Base-by-base conservation (phyloP, 495 filamentous ascomycete genomes). In the Penicillium coffeae region DNA sequence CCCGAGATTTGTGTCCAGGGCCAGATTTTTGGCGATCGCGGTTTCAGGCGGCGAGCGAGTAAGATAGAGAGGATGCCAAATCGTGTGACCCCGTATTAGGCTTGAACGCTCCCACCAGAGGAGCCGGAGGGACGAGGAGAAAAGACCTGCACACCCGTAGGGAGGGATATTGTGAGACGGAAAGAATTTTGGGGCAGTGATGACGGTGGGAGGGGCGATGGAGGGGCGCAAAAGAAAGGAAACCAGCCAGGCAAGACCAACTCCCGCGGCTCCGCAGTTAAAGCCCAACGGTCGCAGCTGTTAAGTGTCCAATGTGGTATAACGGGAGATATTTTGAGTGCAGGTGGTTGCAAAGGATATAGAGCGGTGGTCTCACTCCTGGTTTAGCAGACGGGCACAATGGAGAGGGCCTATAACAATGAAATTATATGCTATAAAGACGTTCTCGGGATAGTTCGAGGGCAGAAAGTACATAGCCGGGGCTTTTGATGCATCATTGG, bases 1-100 rank as follows among this genome's bases (percentile, higher is more conserved):
- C 68, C 70, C 66, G 53, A 63, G 61, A 54, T 66, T 59, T 38
- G 63, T 65, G 59, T 68, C 67, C 64, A 62, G 62, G 69, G 71
- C 72, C 72, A 75, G 69, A 58, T 61, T 75, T 75, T 56, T 68
- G 40, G 35, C 38, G 45, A 52, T 56, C 57, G 56, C 59, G 58
- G 50, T 44, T 58, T 50, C 47, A 48, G 61, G 44, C 55, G 60
- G 52, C 55, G 51, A 55, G 32, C n/a, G 41, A 51, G 41, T 34
- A 38, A 46, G 22, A 16, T 21, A 22, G 30, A 52, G 45, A 42
- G 54, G 48, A 57, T 48, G 47, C 44, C 35, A 25, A 59, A 55
- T 47, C 52, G 55, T 51, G 55, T 51, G 52, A 58, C 42, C 50
- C 54, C 53, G 57, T 62, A 54, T 57, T 47, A 52, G 19, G 3